These are phyloP conservation scores for Chiua virens DNA, from an alignment of 768 basidiomycete genomes.

Conservation along the genomic window DNA sequence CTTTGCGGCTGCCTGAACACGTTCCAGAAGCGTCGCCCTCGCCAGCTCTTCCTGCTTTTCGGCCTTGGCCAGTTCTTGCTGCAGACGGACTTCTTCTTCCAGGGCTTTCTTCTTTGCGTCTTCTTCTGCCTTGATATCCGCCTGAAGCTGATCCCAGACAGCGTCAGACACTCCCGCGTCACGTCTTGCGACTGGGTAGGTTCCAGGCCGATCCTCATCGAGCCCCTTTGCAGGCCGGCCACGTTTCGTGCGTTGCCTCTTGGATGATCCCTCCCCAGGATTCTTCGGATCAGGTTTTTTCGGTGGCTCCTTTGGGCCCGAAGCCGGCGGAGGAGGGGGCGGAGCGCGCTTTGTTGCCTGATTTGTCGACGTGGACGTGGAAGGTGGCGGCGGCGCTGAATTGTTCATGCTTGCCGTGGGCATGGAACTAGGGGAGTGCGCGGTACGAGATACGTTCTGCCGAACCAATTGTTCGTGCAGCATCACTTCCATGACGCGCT, in stretches of 20 bases:
- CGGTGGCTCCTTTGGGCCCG: background rate
- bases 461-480: conserved; percentile 24
- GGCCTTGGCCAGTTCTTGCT: conserved; percentile 16
- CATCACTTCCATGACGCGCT: conserved; percentile 26
- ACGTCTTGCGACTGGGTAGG: conserved; percentile 25
- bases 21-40: conserved; percentile 13
- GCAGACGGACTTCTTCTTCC: conserved; percentile 19
- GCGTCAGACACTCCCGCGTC: conserved; percentile 56
- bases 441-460: conserved; percentile 6
- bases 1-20: conserved; percentile 20
- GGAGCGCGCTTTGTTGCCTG: conserved; percentile 21
- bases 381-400: conserved; percentile 20
- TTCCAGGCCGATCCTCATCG: conserved; percentile 5
- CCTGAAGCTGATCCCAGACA: conserved; percentile 53
- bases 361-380: conserved; percentile 16
- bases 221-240: background rate
- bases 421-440: background rate
- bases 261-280: background rate
- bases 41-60: conserved; percentile 12
- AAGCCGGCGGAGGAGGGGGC: conserved; percentile 19
- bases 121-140: conserved; percentile 29
- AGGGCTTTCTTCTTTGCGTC: conserved; percentile 17
- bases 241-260: background rate
- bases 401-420: conserved; percentile 23
- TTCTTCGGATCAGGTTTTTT: conserved; percentile 2